Evolutionary conservation across 2,329 filamentous ascomycete genomes (phyloP), one percentile per base, ranked within the genome.

Genomic region (Annulohypoxylon truncatum): DNA sequence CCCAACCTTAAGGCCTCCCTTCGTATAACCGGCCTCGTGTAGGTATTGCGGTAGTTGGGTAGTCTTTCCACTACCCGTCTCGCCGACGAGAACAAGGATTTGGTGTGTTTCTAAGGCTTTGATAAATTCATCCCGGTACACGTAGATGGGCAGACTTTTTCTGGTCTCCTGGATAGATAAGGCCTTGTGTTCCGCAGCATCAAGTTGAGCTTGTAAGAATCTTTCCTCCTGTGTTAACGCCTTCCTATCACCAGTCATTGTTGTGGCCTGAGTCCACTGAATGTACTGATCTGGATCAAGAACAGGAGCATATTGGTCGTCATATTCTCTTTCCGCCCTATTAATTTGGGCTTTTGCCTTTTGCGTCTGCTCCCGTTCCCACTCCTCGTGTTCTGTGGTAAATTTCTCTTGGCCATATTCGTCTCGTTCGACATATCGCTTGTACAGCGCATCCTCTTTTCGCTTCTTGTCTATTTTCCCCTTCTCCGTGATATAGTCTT

Each of bases 1-100:
- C 3, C 92, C 95, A 9, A 99, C 88, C 77, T 95, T 97, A 79
- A 92, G 84, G 4, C 92, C 93, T 20, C 87, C 85, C 75, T 95
- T 93, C 2, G 93, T 97, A 73, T 92, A 97, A 1, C 94, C 94
- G 0, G 92, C 93, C 78, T 98, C 95, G 73, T 96, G 91, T 0
- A 98, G 85, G 76, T 97, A 99, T 75, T 98, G 96, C 0, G 95
- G 93, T 13, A 98, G 82, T 77, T 99, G 96, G 0, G 96, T 99
- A 0, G 95, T 97, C 80, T 99, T 99, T 72, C 96, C 96, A 72
- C 90, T 94, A 56, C 96, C 96, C 0, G 96, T 99, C 78, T 98
- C 94, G 75, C 93, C 96, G 1, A 97, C 94, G 57, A 99, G 90
- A 63, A 99, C 93, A 9, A 99, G 80, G 12, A 97, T 89, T 74